These are phyloP conservation scores for Diaporthe sp. DNA, from an alignment of 2,329 filamentous ascomycete species.

Conservation along the genomic window DNA sequence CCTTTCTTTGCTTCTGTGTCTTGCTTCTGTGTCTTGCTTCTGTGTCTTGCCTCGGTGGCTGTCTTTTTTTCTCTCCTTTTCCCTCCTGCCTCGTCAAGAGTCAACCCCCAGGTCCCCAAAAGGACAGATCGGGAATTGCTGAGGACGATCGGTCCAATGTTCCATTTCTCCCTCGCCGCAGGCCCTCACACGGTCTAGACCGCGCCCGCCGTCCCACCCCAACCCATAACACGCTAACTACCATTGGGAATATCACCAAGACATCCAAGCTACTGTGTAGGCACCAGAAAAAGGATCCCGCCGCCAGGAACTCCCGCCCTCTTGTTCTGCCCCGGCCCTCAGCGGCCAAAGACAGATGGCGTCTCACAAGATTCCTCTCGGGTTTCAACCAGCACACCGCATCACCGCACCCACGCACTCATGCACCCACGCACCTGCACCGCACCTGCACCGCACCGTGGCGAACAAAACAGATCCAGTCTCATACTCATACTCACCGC, in stretches of 20 bases:
- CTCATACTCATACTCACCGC: constrained; percentile 21
- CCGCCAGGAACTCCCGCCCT: neutral
- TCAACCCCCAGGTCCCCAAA: neutral
- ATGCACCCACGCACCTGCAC: constrained; percentile 1
- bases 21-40: neutral
- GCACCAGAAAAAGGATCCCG: neutral
- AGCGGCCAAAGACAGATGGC: constrained; percentile 6
- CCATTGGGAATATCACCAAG: constrained; percentile 21
- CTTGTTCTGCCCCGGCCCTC: neutral
- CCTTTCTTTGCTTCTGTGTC: no score
- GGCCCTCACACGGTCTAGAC: constrained; percentile 24
- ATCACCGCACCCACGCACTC: no score
- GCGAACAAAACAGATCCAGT: neutral
- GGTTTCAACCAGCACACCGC: constrained; percentile 11
- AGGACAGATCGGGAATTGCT: constrained; percentile 30
- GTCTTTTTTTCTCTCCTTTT: neutral
- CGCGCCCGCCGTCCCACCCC: constrained; percentile 12
- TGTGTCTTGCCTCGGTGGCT: neutral
- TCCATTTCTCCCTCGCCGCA: constrained; percentile 4
- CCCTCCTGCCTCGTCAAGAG: neutral
- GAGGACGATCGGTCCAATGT: constrained; percentile 26
- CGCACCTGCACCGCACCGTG: neutral
- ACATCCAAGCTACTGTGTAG: constrained; percentile 3
- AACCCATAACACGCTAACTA: constrained; percentile 20
- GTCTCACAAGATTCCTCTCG: constrained; percentile 14